Base-by-base conservation (phyloP, 108 stramenopile species). In the Pseudonitzschia pungens region DNA sequence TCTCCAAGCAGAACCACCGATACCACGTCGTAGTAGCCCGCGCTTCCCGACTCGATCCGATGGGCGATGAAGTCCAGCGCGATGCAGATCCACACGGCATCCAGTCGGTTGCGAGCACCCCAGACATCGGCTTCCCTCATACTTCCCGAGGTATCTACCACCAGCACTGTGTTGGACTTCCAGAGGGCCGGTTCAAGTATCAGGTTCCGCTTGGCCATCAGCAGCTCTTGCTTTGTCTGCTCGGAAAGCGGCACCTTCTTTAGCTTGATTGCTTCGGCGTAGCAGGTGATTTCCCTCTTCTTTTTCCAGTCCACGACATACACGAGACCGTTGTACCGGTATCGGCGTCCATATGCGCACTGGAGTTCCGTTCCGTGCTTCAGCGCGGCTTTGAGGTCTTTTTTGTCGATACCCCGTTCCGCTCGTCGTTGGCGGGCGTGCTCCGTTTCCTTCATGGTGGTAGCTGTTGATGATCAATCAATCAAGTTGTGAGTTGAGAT, bases 121-220 rank as follows among this genome's bases (percentile, higher is more conserved):
- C 73, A 72, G 0, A 87, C 81, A 65, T 87, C 83, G 65, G 80
- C 76, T 8, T 44, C 24, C 53, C 78, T 54, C 84, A 87, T 87
- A 32, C 73, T 76, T 12, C 82, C 86, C 41, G 54, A 58, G 74
- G 80, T 85, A 67, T 87, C 86, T 42, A 87, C 81, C 24, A 87
- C 77, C 28, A 84, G 36, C 0, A 87, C 84, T 0, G 82, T 74
- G 67, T 87, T 81, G 43, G 75, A 77, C 18, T 67, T 83, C 81
- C 81, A 86, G 10, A 15, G 27, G 3, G 57, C 57, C 6, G 29
- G 24, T 0, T 56, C 20, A 26, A 20, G 1, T 28, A 16, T n/a
- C 16, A 31, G 22, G 53, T 55, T 12, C 69, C 50, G 0, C 14
- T 18, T 44, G 24, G 31, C 43, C 66, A 11, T 15, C 3, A 2